These are phyloP conservation scores for Neophaeococcomyces mojaviensis DNA, from an alignment of 2,329 filamentous ascomycete species.

Conservation along the genomic window DNA sequence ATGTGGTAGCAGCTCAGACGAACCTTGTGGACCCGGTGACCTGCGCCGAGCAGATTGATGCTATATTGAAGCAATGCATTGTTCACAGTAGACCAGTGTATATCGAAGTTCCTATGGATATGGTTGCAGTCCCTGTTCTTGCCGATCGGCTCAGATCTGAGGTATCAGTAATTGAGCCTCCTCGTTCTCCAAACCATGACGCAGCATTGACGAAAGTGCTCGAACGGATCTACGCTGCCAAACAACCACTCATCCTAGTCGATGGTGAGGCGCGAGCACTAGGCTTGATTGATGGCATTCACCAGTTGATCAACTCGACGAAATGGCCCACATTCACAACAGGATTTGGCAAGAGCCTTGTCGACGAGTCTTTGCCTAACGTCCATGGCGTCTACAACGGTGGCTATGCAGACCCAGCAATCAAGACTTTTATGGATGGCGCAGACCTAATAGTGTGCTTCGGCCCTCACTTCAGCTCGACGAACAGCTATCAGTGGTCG, in stretches of 20 bases:
- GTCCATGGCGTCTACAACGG: constrained; percentile 44
- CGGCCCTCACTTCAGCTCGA: constrained; percentile 40
- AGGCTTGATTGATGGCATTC: constrained; percentile 33
- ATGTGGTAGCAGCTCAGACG: constrained; percentile 43
- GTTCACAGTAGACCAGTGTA: constrained; percentile 49
- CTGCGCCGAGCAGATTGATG: constrained; percentile 45
- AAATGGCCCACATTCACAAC: constrained; percentile 42
- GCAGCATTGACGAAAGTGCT: constrained; percentile 53
- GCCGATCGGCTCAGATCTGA: constrained; percentile 44
- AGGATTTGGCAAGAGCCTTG: constrained; percentile 41
- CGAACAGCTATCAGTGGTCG: constrained; percentile 37
- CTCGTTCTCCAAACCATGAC: not conserved
- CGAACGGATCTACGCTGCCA: constrained; percentile 36
- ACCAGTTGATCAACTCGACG: constrained; percentile 36
- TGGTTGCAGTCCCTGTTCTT: constrained; percentile 31
- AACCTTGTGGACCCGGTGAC: constrained; percentile 38
- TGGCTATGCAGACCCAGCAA: constrained; percentile 30
- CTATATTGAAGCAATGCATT: constrained; percentile 43
- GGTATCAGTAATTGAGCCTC: constrained; percentile 42
- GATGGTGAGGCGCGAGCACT: constrained; percentile 42
- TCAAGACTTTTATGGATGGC: constrained; percentile 31
- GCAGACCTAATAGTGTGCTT: constrained; percentile 41
- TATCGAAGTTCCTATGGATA: constrained; percentile 48
- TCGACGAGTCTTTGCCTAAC: constrained; percentile 40
- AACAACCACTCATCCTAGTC: constrained; percentile 43